Conservation (phyloP, 2,329 filamentous ascomycete genomes). For the Alternaria sp. region DNA sequence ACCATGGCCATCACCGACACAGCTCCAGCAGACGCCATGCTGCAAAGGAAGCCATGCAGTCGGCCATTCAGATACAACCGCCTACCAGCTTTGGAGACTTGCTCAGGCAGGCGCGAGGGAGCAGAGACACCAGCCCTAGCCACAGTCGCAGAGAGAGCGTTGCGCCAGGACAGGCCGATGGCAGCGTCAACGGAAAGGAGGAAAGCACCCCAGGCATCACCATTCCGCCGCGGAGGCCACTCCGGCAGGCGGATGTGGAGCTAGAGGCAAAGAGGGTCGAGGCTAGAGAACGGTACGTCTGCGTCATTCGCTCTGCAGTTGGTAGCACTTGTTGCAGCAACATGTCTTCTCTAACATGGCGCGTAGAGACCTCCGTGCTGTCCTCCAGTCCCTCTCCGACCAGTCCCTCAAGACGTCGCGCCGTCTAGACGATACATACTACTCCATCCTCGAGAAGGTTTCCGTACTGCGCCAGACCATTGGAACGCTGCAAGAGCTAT, state of each 20-base stretch:
- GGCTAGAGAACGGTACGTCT: slow-evolving; percentile 50
- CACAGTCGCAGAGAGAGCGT: slow-evolving; percentile 44
- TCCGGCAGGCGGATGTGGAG: slow-evolving; percentile 52
- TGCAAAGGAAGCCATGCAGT: slow-evolving; percentile 56
- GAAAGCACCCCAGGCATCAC: slow-evolving; percentile 20
- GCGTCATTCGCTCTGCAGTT: slow-evolving; percentile 1
- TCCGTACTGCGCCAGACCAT: slow-evolving; percentile 71
- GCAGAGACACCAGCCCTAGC: slow-evolving; percentile 40
- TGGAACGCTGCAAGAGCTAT: slow-evolving; percentile 71
- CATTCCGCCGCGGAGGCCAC: slow-evolving; percentile 34
- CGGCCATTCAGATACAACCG: slow-evolving; percentile 55
- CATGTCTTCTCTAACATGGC: slow-evolving; percentile 26
- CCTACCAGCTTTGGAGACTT: slow-evolving; percentile 57
- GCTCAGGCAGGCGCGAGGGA: slow-evolving; percentile 49
- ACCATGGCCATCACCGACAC: slow-evolving; percentile 39
- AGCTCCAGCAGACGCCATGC: slow-evolving; percentile 44
- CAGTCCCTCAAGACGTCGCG: slow-evolving; percentile 70
- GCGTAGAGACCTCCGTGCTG: slow-evolving; percentile 50
- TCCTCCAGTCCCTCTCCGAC: slow-evolving; percentile 60
- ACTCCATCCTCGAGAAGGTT: slow-evolving; percentile 75
- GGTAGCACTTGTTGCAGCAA: neutral
- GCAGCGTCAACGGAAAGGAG: slow-evolving; percentile 17
- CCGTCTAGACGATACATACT: slow-evolving; percentile 77
- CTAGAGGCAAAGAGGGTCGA: slow-evolving; percentile 47
- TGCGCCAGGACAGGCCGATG: slow-evolving; percentile 21